Base-by-base conservation (phyloP, 2,329 filamentous ascomycete genomes). In the Epichloe gansuensis region DNA sequence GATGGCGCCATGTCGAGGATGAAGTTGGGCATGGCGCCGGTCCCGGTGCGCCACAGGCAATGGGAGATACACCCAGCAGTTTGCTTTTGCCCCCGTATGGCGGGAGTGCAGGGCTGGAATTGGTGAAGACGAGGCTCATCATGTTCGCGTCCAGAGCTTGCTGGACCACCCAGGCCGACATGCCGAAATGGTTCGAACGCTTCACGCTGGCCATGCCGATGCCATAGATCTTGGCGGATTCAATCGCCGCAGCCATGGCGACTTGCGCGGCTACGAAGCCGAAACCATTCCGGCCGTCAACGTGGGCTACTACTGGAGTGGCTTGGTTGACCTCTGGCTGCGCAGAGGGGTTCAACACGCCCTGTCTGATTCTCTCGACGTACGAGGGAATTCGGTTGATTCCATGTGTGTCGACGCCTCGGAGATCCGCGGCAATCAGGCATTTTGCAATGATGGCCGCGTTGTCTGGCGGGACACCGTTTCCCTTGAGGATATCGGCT, bases 171-270 rank as follows among this genome's bases (percentile, higher is more conserved):
- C 86, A 91, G 0, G 88, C 87, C 3, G 78, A 78, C 87, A 93
- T 93, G 51, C 88, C 88, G 61, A 87, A 91, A 65, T 91, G 86
- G 60, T 91, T 91, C 42, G 82, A 86, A 67, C 85, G 83, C 65
- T 83, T 86, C 61, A 91, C 74, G 54, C 78, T 81, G 0, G 85
- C 84, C 77, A 93, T 82, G 28, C 87, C 88, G 56, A 91, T 86
- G 12, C 86, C 86, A 60, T 75, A 81, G 2, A 69, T 64, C 25
- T 72, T 67, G 0, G 86, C 86, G 68, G 85, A 82, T 9, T 78
- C 73, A 46, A 90, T 80, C 0, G 86, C 86, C 0, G 75, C 74
- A 1, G 67, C 65, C 82, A 91, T 91, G 28, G 77, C 86, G 52
- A 68, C 61, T 46, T 81, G 74, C 0, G 85, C 85, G 0, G 83